Evolutionary conservation across 73 alveolate species (phyloP).

Genomic region (Paramecium octaurelia): DNA sequence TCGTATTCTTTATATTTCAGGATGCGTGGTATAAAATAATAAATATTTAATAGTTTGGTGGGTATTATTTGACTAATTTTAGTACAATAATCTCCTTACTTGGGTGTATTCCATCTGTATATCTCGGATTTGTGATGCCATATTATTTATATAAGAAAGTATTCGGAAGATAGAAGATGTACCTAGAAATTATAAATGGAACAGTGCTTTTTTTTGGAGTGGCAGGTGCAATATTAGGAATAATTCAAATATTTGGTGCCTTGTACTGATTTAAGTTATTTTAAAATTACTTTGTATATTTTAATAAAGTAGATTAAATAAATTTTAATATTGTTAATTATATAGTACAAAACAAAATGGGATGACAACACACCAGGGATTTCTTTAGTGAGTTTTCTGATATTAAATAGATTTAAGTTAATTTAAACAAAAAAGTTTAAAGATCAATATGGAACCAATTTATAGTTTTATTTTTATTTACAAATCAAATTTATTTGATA

Average conservation of each 20-base stretch:
- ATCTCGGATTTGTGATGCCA: conserved; percentile 36
- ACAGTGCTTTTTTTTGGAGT: neutral
- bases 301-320: neutral
- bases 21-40: neutral
- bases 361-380: too few relatives aligned
- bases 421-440: too few relatives aligned
- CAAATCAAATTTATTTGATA: too few relatives aligned
- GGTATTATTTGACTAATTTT: neutral
- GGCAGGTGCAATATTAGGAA: conserved; percentile 18
- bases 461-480: too few relatives aligned
- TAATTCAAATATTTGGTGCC: neutral
- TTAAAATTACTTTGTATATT: neutral
- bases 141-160: conserved; percentile 6
- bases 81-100: neutral
- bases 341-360: too few relatives aligned
- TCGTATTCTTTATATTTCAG: neutral
- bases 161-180: neutral
- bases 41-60: neutral
- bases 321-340: neutral
- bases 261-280: neutral
- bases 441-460: too few relatives aligned
- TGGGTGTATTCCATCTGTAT: conserved; percentile 11
- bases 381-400: too few relatives aligned
- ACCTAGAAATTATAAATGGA: neutral
- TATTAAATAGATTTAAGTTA: too few relatives aligned